Base-by-base conservation (phyloP, 2,329 filamentous ascomycete species). In the Knoxdaviesia capensis region DNA sequence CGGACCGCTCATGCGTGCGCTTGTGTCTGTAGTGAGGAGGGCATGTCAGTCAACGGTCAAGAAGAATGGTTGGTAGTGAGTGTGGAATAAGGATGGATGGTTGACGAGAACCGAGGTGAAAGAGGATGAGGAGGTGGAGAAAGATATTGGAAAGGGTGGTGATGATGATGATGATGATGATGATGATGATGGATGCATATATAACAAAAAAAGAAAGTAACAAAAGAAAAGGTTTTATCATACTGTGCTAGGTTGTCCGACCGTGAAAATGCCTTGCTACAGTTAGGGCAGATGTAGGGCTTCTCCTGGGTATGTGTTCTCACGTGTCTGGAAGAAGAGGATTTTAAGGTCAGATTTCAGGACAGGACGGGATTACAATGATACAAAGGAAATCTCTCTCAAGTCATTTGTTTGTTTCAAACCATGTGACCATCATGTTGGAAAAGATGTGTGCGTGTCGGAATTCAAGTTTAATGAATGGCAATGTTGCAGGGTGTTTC, bases 191-290 rank as follows among this genome's bases (percentile, higher is more conserved):
- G n/a, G 7, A 29, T 42, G 10, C 53, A 55, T 50, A 52, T 48
- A 49, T 46, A 46, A 53, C 49, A 54, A 46, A 40, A 45, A 50
- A 51, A 46, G 46, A 48, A 52, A 56, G 53, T 47, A 59, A 48
- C 54, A 47, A 47, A 56, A 60, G 49, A 54, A 63, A 60, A 59
- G 46, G 53, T 56, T 55, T 52, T 10, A 38, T 56, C 74, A 64
- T 85, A 93, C 82, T 98, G 90, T 60, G 90, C 90, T 63, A 98
- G 80, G 61, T 98, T 98, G 67, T 98, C 90, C 55, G 88, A 96
- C 64, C 90, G 74, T 46, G 90, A 96, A 62, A 98, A 98, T 50
- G 88, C 88, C 70, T 96, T 96, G 71, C 83, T 94, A 75, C 90
- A 98, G 61, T 93, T 80, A 52, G 83, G 82, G 74, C 90, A 98